phyloP scores from a whole-genome alignment of 805 yeast genomes.

The Ogataea methylovora region DNA sequence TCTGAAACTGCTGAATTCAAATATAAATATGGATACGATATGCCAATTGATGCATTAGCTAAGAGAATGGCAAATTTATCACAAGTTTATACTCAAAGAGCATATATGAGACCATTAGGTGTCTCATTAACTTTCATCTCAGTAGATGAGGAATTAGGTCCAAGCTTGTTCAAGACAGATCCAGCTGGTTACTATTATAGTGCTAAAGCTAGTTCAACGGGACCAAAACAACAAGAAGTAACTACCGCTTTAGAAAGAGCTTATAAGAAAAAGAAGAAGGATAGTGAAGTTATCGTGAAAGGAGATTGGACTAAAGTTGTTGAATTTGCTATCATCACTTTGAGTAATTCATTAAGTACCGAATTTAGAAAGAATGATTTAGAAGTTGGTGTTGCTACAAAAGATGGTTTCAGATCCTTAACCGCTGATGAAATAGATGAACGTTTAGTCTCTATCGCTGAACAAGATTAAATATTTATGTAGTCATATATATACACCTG shows the following conservation, averaged over 20 bases:
- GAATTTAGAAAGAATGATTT: constrained; percentile 92
- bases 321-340: constrained; percentile 80
- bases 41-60: constrained; percentile 90
- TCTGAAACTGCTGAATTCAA: constrained; percentile 94
- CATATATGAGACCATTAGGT: constrained; percentile 97
- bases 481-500: background rate
- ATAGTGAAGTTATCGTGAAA: constrained; percentile 43
- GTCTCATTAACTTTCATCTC: constrained; percentile 85
- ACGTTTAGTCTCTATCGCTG: constrained; percentile 89
- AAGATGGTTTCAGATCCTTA: constrained; percentile 62
- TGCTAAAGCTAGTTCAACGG: constrained; percentile 87
- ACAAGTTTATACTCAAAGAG: constrained; percentile 94
- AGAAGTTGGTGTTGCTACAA: constrained; percentile 85
- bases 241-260: constrained; percentile 84
- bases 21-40: constrained; percentile 91
- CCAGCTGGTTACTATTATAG: constrained; percentile 96
- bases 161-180: constrained; percentile 85
- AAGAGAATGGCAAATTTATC: constrained; percentile 94
- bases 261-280: constrained; percentile 52
- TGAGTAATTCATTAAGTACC: constrained; percentile 81
- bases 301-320: constrained; percentile 89
- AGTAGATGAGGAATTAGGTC: constrained; percentile 85
- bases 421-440: constrained; percentile 89
- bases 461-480: constrained; percentile 59
- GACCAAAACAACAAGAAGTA: constrained; percentile 96